These are phyloP conservation scores for Metschnikowia borealis DNA, from an alignment of 805 yeast genomes.

Conservation along the genomic window DNA sequence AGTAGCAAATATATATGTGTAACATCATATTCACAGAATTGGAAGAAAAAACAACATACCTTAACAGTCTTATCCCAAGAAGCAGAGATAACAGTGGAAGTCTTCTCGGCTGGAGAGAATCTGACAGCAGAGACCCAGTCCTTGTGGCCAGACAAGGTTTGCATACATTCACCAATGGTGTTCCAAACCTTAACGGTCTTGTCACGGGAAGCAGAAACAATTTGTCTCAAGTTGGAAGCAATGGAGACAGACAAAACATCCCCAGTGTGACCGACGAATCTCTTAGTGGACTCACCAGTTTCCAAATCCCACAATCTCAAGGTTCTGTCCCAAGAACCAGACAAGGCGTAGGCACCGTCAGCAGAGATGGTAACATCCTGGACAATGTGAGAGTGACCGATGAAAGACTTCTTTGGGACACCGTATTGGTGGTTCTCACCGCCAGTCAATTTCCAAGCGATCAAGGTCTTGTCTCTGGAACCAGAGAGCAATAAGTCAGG, in stretches of 20 bases:
- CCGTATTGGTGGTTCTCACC: slow-evolving; percentile 93
- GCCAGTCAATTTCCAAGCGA: slow-evolving; percentile 95
- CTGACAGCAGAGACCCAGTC: slow-evolving; percentile 99
- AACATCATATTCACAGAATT: slow-evolving; percentile 57
- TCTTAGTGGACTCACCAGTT: slow-evolving; percentile 88
- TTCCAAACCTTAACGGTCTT: slow-evolving; percentile 99
- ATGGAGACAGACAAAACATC: slow-evolving; percentile 97
- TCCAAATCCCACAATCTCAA: slow-evolving; percentile 97
- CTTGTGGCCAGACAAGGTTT: slow-evolving; percentile 90
- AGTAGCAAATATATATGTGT: slow-evolving; percentile 93
- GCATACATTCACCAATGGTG: slow-evolving; percentile 95
- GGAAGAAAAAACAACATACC: slow-evolving; percentile 61
- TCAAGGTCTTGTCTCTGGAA: slow-evolving; percentile 97
- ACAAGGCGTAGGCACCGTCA: slow-evolving; percentile 96
- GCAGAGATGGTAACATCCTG: slow-evolving; percentile 96
- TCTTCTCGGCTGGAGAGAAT: slow-evolving; percentile 81
- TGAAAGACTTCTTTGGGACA: slow-evolving; percentile 94
- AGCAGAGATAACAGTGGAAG: slow-evolving; percentile 87
- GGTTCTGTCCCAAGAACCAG: slow-evolving; percentile 99
- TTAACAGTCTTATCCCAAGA: slow-evolving; percentile 98
- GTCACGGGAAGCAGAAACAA: slow-evolving; percentile 98
- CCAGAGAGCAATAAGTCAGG: slow-evolving; percentile 98
- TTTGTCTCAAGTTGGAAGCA: slow-evolving; percentile 94
- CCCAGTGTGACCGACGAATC: slow-evolving; percentile 97
- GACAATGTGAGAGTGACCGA: slow-evolving; percentile 99